Evolutionary conservation across 2,329 filamentous ascomycete species (phyloP), one percentile per base, ranked within the genome.

Genomic region (Arthrinium phaeospermum): DNA sequence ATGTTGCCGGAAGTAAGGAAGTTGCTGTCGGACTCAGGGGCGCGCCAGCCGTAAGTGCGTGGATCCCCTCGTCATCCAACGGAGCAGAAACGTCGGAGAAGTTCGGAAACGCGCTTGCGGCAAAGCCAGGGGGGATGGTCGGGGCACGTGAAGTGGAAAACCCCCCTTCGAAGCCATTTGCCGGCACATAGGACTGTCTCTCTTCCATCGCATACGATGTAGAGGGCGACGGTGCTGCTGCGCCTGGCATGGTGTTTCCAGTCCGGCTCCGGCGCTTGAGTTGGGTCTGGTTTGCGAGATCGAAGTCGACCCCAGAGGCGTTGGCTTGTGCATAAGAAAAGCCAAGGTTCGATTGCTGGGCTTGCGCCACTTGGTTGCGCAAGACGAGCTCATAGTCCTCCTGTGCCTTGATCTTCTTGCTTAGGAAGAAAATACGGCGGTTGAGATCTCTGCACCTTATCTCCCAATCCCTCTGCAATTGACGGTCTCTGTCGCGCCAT

Each of bases 11-110:
- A 22, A 97, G 83, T 4, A 96, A 85, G 22, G 91, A 88, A 41
- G 92, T 91, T 2, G 93, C 94, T 4, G 92, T 93, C 1, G 94
- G 94, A 77, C 93, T 95, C 80, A 96, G 89, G 0, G 92, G 92
- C 2, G 92, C 93, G 41, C 89, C 91, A 24, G 86, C 88, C 3
- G 87, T 90, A 47, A 92, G 80, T 24, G 86, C 86, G 72, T 89
- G 89, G 5, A 92, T 82, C 24, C 92, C 91, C 1, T 90, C 87
- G 45, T 93, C 91, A 7, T 89, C 90, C 71, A 91, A 80, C 77
- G 74, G 85, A 76, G 74, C 84, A 76, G 76, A 81, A 77, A 80
- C 81, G 74, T 86, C 85, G 4, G 82, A 77, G 1, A 84, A 82
- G 68, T 87, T 86, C 80, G 88, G 85, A 69, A 87, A 91, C 10